These are phyloP conservation scores for Aspergillus nanangensis DNA, from an alignment of 495 filamentous ascomycete genomes.

Conservation along the genomic window DNA sequence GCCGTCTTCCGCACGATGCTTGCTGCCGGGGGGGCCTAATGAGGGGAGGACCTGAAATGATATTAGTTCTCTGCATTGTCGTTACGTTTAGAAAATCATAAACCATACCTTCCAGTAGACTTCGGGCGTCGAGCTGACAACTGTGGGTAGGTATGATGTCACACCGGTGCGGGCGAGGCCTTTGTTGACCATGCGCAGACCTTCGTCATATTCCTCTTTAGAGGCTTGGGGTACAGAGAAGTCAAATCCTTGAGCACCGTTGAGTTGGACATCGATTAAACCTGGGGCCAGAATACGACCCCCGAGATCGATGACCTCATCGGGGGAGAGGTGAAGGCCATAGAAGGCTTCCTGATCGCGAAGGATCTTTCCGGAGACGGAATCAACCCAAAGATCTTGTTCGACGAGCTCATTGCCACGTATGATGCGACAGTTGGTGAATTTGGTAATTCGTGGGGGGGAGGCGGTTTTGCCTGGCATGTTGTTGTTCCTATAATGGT, in stretches of 20 bases:
- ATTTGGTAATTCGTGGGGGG: conserved; percentile 61
- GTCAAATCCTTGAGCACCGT: conserved; percentile 82
- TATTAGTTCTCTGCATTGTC: too few species aligned
- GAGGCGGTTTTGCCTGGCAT: conserved; percentile 38
- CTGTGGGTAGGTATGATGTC: conserved; percentile 76
- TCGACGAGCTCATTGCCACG: conserved; percentile 57
- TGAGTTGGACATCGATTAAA: conserved; percentile 81
- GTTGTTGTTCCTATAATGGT: background rate
- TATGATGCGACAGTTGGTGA: conserved; percentile 75
- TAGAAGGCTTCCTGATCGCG: conserved; percentile 72
- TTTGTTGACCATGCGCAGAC: conserved; percentile 61
- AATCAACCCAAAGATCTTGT: conserved; percentile 77
- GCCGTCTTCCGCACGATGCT: conserved; percentile 49
- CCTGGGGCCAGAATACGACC: conserved; percentile 76
- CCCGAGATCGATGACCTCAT: conserved; percentile 63
- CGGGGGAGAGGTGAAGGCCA: conserved; percentile 51
- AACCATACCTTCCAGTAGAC: conserved; percentile 63
- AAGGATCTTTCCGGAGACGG: conserved; percentile 70
- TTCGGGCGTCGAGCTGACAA: conserved; percentile 59
- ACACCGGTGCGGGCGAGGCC: conserved; percentile 70
- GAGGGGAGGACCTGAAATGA: conserved; percentile 57
- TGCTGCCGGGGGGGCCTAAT: conserved; percentile 60
- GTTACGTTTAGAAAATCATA: too few species aligned
- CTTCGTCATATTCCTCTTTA: conserved; percentile 58
- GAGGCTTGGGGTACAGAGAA: conserved; percentile 70